phyloP scores from a whole-genome alignment of 352 stramenopile genomes.

The Globisporangium uncinulatum region DNA sequence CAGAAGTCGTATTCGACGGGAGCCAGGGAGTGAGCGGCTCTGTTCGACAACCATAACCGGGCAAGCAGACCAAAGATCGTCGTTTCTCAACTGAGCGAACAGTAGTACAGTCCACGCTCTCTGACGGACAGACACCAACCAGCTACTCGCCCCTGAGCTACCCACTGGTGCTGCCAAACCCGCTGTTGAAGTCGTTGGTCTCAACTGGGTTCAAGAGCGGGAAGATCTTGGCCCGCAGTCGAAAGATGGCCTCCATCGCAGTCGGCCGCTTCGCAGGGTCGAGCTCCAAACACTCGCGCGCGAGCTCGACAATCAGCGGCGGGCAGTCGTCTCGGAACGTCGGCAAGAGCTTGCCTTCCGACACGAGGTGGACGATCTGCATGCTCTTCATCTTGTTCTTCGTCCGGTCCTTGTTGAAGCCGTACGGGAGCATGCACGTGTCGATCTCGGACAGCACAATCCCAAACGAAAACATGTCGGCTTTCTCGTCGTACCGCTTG shows the following conservation, averaged over 20 bases:
- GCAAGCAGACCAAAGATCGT: too few relatives aligned
- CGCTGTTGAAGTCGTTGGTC: background rate
- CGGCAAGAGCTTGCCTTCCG: conserved; percentile 66
- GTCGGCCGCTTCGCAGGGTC: conserved; percentile 56
- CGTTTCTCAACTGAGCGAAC: too few relatives aligned
- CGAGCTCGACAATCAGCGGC: conserved; percentile 40
- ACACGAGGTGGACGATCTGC: conserved; percentile 80
- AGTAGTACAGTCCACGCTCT: too few relatives aligned
- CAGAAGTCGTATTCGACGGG: too few relatives aligned
- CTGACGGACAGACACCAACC: too few relatives aligned
- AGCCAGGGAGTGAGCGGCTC: too few relatives aligned
- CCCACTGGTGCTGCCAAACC: too few relatives aligned
- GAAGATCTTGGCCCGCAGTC: conserved; percentile 47
- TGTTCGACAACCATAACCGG: too few relatives aligned
- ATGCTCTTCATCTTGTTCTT: conserved; percentile 73
- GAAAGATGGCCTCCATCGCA: conserved; percentile 63
- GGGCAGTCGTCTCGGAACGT: conserved; percentile 69
- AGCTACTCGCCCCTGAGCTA: too few relatives aligned
- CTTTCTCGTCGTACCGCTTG: conserved; percentile 74
- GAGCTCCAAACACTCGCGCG: conserved; percentile 53
- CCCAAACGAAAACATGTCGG: conserved; percentile 72
- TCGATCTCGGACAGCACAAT: conserved; percentile 75
- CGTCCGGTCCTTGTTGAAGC: conserved; percentile 41
- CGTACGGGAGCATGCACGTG: conserved; percentile 66
- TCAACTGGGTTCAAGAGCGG: conserved; percentile 20